Evolutionary conservation across 192 early-diverging fungal genomes (phyloP), one percentile per base, ranked within the genome.

Genomic region (Funneliformis mosseae): DNA sequence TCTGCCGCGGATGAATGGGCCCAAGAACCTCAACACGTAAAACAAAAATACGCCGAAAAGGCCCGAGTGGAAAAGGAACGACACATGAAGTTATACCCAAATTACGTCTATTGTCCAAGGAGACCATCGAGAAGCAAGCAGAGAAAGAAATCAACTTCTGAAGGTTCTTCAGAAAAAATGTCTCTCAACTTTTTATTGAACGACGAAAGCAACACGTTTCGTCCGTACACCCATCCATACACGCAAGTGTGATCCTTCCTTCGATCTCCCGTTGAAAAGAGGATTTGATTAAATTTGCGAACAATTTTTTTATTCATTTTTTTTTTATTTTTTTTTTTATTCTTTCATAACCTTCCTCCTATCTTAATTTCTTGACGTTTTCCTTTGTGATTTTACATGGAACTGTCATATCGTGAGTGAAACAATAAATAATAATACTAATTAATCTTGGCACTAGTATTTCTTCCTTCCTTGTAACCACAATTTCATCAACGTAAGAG

Each of bases 61-160:
- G 77, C 77, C 7, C 43, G 59, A 78, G 42, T 25, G 1, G 77
- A 69, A 11, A 78, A 78, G 21, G 77, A 78, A 50, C 42, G 23
- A 16, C 77, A 78, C 23, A 78, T 78, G 77, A 78, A 78, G 39
- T 68, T 78, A 41, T 78, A 78, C 50, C 63, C 77, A 5, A 78
- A 78, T 55, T 78, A 68, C 43, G 66, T 78, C 9, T 78, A 78
- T 68, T 78, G 63, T 48, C 77, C 77, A 25, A 59, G 77, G 21
- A 12, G 77, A 5, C 77, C 63, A 14, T 64, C 77, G 48, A 66
- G 60, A 68, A 69, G 25, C 1, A 68, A 78, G 11, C 77, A 21
- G 33, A 66, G 66, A 50, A 78, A 78, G 43, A 78, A 78, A 69
- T 68, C 66, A 18, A 50, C 77, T 14, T 28, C 27, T 18, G 74